Evolutionary conservation across 2,329 filamentous ascomycete genomes (phyloP), one percentile per base, ranked within the genome.

Genomic region (Lizonia empirigonia): DNA sequence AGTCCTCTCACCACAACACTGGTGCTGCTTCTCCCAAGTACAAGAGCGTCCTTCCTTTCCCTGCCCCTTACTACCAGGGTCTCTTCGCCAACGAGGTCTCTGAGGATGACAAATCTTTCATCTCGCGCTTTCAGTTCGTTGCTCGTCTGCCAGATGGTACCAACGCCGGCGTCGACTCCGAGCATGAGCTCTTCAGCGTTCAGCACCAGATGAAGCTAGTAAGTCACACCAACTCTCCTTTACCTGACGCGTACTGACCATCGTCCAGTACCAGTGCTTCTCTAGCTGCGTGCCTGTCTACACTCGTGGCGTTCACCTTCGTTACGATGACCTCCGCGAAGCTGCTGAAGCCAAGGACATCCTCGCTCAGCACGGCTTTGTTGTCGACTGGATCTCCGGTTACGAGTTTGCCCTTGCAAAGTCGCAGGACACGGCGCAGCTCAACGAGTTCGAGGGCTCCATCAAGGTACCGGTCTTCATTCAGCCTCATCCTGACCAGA

Each of bases 241-340:
- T 36, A 37, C 7, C 39, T 40, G 20, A 26, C 19, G 44, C 24
- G 46, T 39, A 36, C 64, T 70, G 29, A 71, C 56, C 3, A 16
- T 20, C 18, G 7, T 41, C 22, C 32, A 71, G 68, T 68, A 69
- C 35, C 48, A 46, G 15, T 55, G 57, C 53, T 72, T 71, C 61
- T 30, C 52, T 33, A 50, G 40, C 8, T 53, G 53, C 3, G 58
- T 65, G 8, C 63, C 64, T 13, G 36, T 64, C 26, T 62, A 66
- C 40, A 47, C 33, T 38, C 52, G 54, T 24, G 65, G 64, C 33
- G 55, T 72, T 26, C 55, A 64, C 39, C 53, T 75, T 35, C 65
- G 64, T 42, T 77, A 76, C 56, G 74, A 78, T 45, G 65, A 72
- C 44, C 53, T 77, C n/a, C 54, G 58, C 16, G 65, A 73, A 18